Conservation (phyloP, 1,284 basidiomycete genomes). For the Cerioporus squamosus region DNA sequence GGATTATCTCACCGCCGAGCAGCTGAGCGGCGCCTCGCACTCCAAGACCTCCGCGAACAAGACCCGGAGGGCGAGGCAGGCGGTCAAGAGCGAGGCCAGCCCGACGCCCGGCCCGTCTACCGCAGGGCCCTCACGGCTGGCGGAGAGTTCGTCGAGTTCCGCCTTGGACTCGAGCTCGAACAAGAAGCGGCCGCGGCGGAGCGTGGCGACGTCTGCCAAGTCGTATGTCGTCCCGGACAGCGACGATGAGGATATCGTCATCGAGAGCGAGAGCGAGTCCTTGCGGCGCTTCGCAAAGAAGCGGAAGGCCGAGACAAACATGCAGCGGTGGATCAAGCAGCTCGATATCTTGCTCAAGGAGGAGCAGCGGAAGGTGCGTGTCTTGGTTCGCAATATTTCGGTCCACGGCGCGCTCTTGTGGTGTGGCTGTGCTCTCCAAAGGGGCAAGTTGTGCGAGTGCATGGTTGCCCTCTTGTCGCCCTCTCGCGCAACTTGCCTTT, state of each 20-base stretch:
- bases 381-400: background rate
- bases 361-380: conserved; percentile 67
- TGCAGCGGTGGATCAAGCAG: conserved; percentile 72
- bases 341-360: conserved; percentile 58
- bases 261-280: conserved; percentile 41
- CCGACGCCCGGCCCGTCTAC: conserved; percentile 16
- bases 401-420: background rate
- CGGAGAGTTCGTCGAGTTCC: background rate
- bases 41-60: conserved; percentile 18
- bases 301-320: conserved; percentile 51
- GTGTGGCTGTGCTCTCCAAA: no score
- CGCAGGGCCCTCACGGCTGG: background rate
- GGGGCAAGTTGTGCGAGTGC: no score
- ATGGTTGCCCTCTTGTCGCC: no score
- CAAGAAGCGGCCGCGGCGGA: conserved; percentile 59
- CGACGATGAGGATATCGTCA: conserved; percentile 64
- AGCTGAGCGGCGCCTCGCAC: conserved; percentile 24
- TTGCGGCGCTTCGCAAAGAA: conserved; percentile 40
- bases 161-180: conserved; percentile 26
- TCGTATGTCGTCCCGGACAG: conserved; percentile 73
- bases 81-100: conserved; percentile 41
- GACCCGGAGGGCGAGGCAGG: conserved; percentile 25
- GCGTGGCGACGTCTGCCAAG: conserved; percentile 50
- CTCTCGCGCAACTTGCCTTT: no score
- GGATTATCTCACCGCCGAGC: conserved; percentile 53